Evolutionary conservation across 495 filamentous ascomycete genomes (phyloP), one percentile per base, ranked within the genome.

Genomic region (Lasiosphaeriaceae sp.): DNA sequence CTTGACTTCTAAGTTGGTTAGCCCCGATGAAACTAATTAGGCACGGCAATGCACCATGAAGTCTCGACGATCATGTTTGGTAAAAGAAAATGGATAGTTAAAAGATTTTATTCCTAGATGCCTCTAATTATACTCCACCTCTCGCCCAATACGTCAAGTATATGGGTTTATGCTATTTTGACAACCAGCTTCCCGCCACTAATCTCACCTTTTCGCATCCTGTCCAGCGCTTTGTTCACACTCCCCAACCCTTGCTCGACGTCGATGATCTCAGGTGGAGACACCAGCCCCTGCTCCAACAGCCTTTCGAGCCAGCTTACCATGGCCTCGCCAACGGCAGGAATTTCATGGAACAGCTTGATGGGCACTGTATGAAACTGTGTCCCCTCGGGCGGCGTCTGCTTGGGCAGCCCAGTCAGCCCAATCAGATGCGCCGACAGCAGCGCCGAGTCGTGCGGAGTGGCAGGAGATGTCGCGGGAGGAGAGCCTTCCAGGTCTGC

Each of bases 281-380:
- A 62, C 20, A 89, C 58, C 19, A 75, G 58, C 0, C 71, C 71
- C 2, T 72, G 62, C 21, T 75, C 71, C 44, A 88, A 59, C 46
- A 89, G 64, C 34, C 70, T 66, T 64, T 88, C 85, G 56, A 86
- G 64, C 86, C 85, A 89, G 17, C 60, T 58, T 4, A 83, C 79
- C 63, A 86, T 63, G 7, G 65, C 66, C 48, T 82, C 79, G 1
- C 86, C 86, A 0, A 88, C 74, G 2, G 70, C 67, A 0, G 80
- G 75, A 3, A 81, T 77, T 50, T 80, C 76, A 59, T 89, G 86
- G 60, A 88, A 89, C 22, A 86, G 56, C 66, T 88, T 89, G 50
- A 89, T 86, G 0, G 86, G 86, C 20, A 88, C 81, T 4, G 75
- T 83, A 55, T 89, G 85, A 23, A 66, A 69, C 48, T 62, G 11